These are phyloP conservation scores for Pichiaceae sp. DNA, from an alignment of 1,139 yeast species.

Conservation along the genomic window DNA sequence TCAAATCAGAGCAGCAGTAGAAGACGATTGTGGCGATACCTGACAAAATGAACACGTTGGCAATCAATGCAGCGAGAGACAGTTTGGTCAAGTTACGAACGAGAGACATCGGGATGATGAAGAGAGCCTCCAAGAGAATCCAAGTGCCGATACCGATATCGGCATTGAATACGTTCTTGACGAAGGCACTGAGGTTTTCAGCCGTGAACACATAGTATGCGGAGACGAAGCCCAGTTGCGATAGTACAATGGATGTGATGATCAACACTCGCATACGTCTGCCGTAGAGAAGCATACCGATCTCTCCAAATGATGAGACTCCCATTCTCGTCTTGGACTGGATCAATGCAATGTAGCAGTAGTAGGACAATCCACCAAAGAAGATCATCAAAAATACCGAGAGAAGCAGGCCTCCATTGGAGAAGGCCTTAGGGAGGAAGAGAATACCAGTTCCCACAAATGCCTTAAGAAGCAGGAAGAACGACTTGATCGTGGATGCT, in stretches of 20 bases:
- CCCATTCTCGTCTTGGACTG: conserved; percentile 47
- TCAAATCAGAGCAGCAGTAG: conserved; percentile 41
- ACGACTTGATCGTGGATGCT: conserved; percentile 60
- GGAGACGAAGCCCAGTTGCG: conserved; percentile 73
- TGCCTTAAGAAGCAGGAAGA: conserved; percentile 59
- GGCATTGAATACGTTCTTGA: conserved; percentile 35
- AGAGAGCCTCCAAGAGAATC: conserved; percentile 46
- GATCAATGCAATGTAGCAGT: conserved; percentile 61
- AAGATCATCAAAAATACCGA: conserved; percentile 42
- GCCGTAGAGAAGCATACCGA: conserved; percentile 59
- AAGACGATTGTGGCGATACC: conserved; percentile 59
- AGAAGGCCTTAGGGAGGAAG: conserved; percentile 65
- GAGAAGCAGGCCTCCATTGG: conserved; percentile 62
- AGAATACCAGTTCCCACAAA: conserved; percentile 76
- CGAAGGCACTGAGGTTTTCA: conserved; percentile 55
- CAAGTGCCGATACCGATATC: conserved; percentile 29
- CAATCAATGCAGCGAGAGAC: conserved; percentile 57
- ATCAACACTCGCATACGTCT: conserved; percentile 49
- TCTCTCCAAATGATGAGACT: conserved; percentile 69
- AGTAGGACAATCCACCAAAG: conserved; percentile 60
- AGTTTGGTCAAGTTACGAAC: conserved; percentile 66
- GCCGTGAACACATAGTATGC: conserved; percentile 71
- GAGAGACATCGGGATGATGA: conserved; percentile 61
- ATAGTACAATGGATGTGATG: conserved; percentile 51
- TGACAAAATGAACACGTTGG: conserved; percentile 55